Evolutionary conservation across 495 filamentous ascomycete species (phyloP), one percentile per base, ranked within the genome.

Genomic region (Hypoxylon cercidicola): DNA sequence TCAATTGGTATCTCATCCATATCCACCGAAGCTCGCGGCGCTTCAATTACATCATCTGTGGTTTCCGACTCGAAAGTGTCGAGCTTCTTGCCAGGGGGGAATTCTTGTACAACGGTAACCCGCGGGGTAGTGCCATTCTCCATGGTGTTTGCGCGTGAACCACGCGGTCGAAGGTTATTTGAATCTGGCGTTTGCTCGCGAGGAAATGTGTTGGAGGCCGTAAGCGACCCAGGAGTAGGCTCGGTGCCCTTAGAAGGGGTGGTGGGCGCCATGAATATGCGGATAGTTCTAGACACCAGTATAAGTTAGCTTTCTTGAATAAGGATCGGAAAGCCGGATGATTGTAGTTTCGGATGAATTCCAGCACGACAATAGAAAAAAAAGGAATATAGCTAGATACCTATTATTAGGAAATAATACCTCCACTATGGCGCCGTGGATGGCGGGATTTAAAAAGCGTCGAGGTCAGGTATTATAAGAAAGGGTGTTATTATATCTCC

Each of bases 1-100:
- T 99, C 95, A 64, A 97, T 91, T 9, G 95, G 95, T 40, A 99
- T 88, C 68, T 96, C 90, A 65, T 96, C 91, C 55, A 91, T 87
- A 30, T 88, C 87, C 70, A 86, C 79, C 55, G 88, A 83, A 53
- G 82, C 74, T 64, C 88, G 69, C 30, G 82, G 70, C 55, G 83
- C 66, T 71, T 89, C 86, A 15, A 73, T 58, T 0, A 77, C 77
- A 58, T 87, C 86, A 21, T 87, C 83, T 25, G 75, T 80, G 23
- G 74, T 71, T 25, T 81, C 77, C 13, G 82, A 78, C 60, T 87
- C 83, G 47, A 85, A 84, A 16, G 84, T 79, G 48, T 83, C 78
- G 34, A 61, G 70, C 30, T 30, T 68, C 19, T 72, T 62, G 28
- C 58, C 58, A 37, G 49, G 60, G 13, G 67, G 58, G n/a, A 66